Percentiles rank a stretch among this genome's conserved stretches.
phyloP scores from a whole-genome alignment of 164 flowering plant genomes.

The Nymphaea thermarum region DNA sequence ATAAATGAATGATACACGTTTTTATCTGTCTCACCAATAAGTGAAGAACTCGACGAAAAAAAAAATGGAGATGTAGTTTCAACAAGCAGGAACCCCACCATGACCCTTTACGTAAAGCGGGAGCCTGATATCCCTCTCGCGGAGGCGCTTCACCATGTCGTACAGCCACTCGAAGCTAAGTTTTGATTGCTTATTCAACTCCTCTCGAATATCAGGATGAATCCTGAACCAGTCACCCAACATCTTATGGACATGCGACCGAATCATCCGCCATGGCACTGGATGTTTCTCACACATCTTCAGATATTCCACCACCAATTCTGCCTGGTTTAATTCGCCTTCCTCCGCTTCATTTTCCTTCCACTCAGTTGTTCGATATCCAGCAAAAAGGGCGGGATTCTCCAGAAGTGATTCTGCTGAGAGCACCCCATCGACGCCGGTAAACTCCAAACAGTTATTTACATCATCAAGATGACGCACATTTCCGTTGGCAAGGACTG shows the following conservation, averaged over 20 bases:
- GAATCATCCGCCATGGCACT: conserved; percentile 95
- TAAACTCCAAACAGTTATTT: conserved; percentile 47
- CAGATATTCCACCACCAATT: conserved; percentile 64
- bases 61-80: neutral
- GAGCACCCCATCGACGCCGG: conserved; percentile 87
- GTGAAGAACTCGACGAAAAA: too few species aligned
- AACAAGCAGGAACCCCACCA: neutral
- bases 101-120: conserved; percentile 48
- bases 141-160: conserved; percentile 57
- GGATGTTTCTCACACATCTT: conserved; percentile 81
- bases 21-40: too few species aligned
- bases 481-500: conserved; percentile 94
- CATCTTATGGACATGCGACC: conserved; percentile 82
- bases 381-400: conserved; percentile 93
- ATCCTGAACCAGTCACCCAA: conserved; percentile 88
- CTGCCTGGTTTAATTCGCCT: conserved; percentile 57
- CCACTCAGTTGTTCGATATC: conserved; percentile 75
- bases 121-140: conserved; percentile 37
- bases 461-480: conserved; percentile 80
- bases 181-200: conserved; percentile 52
- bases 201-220: conserved; percentile 60
- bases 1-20: too few species aligned
- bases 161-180: conserved; percentile 84
- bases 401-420: conserved; percentile 94
- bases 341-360: conserved; percentile 27